These are phyloP conservation scores for Saccharomyces mikatae DNA, from an alignment of 805 yeast species.

Conservation along the genomic window DNA sequence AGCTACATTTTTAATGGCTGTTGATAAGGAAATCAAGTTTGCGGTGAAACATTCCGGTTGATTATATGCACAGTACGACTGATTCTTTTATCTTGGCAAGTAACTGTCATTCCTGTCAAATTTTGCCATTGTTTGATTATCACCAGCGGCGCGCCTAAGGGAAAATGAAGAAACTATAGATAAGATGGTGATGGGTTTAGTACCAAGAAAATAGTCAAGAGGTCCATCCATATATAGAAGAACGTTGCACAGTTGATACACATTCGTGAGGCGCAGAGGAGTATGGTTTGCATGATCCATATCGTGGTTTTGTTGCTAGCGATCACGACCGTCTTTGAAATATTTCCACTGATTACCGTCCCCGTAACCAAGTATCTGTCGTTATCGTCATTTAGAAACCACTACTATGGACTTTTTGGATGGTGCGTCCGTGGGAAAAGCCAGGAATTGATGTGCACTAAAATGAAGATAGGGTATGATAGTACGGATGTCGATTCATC, in stretches of 20 bases:
- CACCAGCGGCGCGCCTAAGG: not conserved
- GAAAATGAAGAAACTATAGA: not conserved
- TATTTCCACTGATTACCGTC: conserved; percentile 51
- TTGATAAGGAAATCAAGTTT: not conserved
- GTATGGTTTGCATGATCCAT: not conserved
- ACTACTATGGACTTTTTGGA: conserved; percentile 65
- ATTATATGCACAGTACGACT: not conserved
- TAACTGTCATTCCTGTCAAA: not conserved
- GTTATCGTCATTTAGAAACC: conserved; percentile 42
- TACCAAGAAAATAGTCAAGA: not conserved
- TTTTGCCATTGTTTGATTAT: not conserved
- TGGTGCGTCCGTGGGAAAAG: conserved; percentile 34
- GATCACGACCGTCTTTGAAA: conserved; percentile 48
- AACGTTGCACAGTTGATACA: not conserved
- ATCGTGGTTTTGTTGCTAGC: conserved; percentile 27
- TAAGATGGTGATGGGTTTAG: not conserved
- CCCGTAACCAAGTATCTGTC: conserved; percentile 46
- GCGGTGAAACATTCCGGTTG: not conserved
- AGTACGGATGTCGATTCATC: conserved; percentile 23
- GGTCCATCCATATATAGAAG: not conserved
- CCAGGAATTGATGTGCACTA: conserved; percentile 10
- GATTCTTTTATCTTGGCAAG: not conserved
- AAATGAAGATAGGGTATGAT: conserved; percentile 16
- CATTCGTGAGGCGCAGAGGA: not conserved
- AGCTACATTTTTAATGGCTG: not conserved